Percentiles rank a stretch among this genome's conserved stretches.
Evolutionary conservation across 768 basidiomycete genomes (phyloP).

Genomic region (Auriscalpium vulgare): DNA sequence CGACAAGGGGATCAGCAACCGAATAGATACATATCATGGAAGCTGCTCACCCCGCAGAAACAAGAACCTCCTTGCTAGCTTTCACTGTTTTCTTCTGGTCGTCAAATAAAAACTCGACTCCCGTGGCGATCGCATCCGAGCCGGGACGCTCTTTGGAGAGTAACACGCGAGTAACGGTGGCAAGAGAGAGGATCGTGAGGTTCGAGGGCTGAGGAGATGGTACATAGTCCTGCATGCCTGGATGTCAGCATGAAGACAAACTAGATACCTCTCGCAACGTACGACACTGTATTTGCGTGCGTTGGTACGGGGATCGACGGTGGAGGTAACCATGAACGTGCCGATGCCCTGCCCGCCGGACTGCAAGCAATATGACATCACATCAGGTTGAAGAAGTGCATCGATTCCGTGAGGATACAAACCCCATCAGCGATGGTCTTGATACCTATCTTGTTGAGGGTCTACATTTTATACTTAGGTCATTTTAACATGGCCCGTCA

Average conservation of each 20-base stretch:
- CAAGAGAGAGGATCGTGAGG: not conserved
- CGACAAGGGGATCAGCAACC: not conserved
- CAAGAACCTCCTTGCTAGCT: conserved; percentile 36
- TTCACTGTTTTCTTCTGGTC: conserved; percentile 22
- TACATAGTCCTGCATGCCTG: not conserved
- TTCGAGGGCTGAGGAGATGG: not conserved
- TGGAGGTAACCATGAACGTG: conserved; percentile 8
- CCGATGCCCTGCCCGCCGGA: conserved; percentile 1
- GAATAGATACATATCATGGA: not conserved
- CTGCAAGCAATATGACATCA: not conserved
- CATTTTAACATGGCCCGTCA: not conserved
- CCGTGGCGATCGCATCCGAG: conserved; percentile 21
- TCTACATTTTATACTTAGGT: not conserved
- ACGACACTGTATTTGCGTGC: conserved; percentile 7
- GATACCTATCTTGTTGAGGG: not conserved
- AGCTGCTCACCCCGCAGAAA: conserved; percentile 26
- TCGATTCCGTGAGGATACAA: not conserved
- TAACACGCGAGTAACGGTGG: not conserved
- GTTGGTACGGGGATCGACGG: conserved; percentile 5
- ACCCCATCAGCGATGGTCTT: conserved; percentile 18
- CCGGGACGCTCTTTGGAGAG: not conserved
- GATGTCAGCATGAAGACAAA: not conserved
- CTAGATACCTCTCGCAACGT: not conserved
- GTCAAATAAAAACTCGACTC: conserved; percentile 27
- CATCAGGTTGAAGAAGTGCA: not conserved